These are phyloP conservation scores for Camellia oleifera DNA, from an alignment of 179 eudicot genomes.

Conservation along the genomic window DNA sequence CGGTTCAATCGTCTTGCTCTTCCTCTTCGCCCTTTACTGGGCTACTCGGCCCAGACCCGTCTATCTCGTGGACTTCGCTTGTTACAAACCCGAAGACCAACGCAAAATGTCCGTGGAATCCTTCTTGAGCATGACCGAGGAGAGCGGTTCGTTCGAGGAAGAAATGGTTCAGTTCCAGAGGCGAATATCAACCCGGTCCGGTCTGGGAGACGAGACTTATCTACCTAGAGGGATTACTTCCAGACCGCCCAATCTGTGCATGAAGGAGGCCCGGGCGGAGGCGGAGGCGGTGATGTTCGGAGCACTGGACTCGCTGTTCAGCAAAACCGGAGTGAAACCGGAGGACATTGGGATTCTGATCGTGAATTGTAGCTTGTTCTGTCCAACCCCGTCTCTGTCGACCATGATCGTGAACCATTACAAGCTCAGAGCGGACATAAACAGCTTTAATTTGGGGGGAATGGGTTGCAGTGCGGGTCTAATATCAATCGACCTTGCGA, in stretches of 20 bases:
- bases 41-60: slow-evolving; percentile 49
- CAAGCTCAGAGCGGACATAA: slow-evolving; percentile 52
- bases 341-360: slow-evolving; percentile 59
- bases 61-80: slow-evolving; percentile 72
- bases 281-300: slow-evolving; percentile 64
- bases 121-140: slow-evolving; percentile 55
- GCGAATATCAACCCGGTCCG: slow-evolving; percentile 46
- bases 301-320: slow-evolving; percentile 52
- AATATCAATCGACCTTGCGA: slow-evolving; percentile 66
- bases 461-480: slow-evolving; percentile 89
- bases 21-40: slow-evolving; percentile 49
- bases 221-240: slow-evolving; percentile 53
- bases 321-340: slow-evolving; percentile 53
- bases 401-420: slow-evolving; percentile 79
- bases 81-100: slow-evolving; percentile 64
- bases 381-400: slow-evolving; percentile 72
- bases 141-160: slow-evolving; percentile 41
- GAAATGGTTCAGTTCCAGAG: slow-evolving; percentile 63
- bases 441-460: slow-evolving; percentile 61
- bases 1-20: slow-evolving; percentile 28
- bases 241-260: slow-evolving; percentile 43
- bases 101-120: slow-evolving; percentile 48
- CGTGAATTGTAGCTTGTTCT: slow-evolving; percentile 73
- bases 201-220: slow-evolving; percentile 78
- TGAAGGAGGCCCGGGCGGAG: slow-evolving; percentile 57